Conservation (phyloP, 2,329 filamentous ascomycete genomes). For the Plectosphaerella plurivora region DNA sequence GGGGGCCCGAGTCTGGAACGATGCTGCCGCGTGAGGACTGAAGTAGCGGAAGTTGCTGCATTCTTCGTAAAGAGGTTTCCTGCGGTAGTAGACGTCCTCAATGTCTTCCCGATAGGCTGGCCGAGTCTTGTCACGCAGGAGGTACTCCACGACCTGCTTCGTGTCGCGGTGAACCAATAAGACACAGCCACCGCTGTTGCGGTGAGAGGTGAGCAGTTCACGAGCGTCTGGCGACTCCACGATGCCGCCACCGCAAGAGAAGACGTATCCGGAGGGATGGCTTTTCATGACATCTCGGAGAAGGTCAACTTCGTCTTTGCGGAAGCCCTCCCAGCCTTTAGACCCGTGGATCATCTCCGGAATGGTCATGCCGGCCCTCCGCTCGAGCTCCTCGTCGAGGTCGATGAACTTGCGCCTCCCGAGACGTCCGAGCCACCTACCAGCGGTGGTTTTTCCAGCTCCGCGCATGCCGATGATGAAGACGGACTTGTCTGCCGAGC, state of each 20-base stretch:
- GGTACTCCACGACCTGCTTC: conserved; percentile 80
- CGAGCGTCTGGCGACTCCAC: conserved; percentile 82
- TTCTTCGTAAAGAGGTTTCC: conserved; percentile 84
- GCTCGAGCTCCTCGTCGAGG: conserved; percentile 83
- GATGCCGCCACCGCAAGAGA: conserved; percentile 91
- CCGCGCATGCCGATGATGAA: conserved; percentile 98
- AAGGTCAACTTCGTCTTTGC: conserved; percentile 70
- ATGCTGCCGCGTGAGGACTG: conserved; percentile 56
- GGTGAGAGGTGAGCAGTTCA: conserved; percentile 68
- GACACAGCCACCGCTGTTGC: conserved; percentile 74
- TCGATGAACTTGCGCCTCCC: conserved; percentile 78
- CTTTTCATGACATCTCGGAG: conserved; percentile 71
- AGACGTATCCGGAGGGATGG: conserved; percentile 70
- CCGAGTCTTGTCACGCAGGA: conserved; percentile 82
- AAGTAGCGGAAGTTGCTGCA: conserved; percentile 96
- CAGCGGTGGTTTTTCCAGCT: conserved; percentile 92
- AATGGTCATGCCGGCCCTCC: conserved; percentile 67
- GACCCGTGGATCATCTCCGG: conserved; percentile 74
- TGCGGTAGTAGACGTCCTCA: conserved; percentile 81
- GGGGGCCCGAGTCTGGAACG: conserved; percentile 5
- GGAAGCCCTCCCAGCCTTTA: conserved; percentile 83
- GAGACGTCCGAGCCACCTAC: conserved; percentile 74
- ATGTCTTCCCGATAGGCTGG: conserved; percentile 93
- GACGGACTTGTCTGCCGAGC: conserved; percentile 57
- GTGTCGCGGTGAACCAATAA: conserved; percentile 85